Evolutionary conservation across 148 eudicot genomes (phyloP), one percentile per base, ranked within the genome.

Genomic region (Rhododendron henanense): DNA sequence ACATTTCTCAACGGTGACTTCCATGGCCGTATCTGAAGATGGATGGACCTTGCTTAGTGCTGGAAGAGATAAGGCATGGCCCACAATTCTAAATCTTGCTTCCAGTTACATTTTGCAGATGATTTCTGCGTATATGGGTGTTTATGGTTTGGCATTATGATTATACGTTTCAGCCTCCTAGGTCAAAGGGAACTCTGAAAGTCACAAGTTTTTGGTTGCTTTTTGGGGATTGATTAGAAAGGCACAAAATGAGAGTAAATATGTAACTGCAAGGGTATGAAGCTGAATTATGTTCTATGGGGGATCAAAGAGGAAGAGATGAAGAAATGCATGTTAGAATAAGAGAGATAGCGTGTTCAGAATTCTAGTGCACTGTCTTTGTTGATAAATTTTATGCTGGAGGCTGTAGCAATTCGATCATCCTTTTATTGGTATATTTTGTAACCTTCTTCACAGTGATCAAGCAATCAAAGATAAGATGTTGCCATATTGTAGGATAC

Each of bases 51-150:
- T 97, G 88, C 91, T 97, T 44, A 94, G 90, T 89, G 95, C 95
- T 85, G 99, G 98, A 88, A 94, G 99, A 92, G 99, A 97, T 82
- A 92, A 92, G 98, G 99, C 88, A 90, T 84, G 87, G 69, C 83
- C 57, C 53, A 55, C 25, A 33, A 7, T 82, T 75, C 45, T 55
- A 37, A 51, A 10, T 67, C 19, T 83, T 45, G 37, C 48, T 53
- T 73, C 2, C 5, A 48, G 51, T 50, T 73, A 48, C 51, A 13
- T 78, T 31, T 39, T 59, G 28, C 44, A 59, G 25, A 48, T 50
- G 28, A 50, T 84, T 47, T 44, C 11, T 6, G 61, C 10, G 5
- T 47, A 13, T 33, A 18, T 50, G 76, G 48, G 25, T 85, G 45
- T 11, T 74, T 81, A 33, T 65, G 61, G 35, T 31, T 10, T 75